Base-by-base conservation (phyloP, 352 stramenopile genomes). In the Pythium aphanidermatum region DNA sequence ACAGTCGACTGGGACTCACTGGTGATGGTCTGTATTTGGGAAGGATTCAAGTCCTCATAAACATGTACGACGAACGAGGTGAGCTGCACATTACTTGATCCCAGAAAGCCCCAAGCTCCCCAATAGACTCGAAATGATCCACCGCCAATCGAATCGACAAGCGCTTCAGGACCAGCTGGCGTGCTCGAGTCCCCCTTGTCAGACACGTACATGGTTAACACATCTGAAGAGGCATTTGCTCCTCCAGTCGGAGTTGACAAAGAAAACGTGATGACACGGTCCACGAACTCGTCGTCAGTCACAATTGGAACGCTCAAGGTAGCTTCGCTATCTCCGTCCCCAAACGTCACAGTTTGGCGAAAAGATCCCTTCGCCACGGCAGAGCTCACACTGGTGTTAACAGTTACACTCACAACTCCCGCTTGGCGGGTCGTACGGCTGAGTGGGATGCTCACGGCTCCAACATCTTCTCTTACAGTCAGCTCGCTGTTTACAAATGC, bases 161-260 rank as follows among this genome's bases (percentile, higher is more conserved):
- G 13, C 1, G 68, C 12, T 20, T 21, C 10, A 10, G 66, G 61
- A 10, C 26, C 46, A n/a, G 58, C 67, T 24, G 72, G 56, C 10
- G 64, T 25, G 43, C 72, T 73, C n/a, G 70, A 26, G 21, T 75
- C 64, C 3, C 69, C 67, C 47, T 64, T 55, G 33, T 81, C 69
- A 4, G 45, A 6, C 17, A 84, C 47, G 6, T 29, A 34, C 9
- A 81, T 24, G 0, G 41, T 60, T 39, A 68, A 52, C 8, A 28
- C 45, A 13, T 40, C 33, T 8, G 29, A 24, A 12, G 30, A 53
- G 0, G 59, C 24, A 19, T 37, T 50, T 11, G 55, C 55, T 13
- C 63, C 65, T 23, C 49, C 46, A 0, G 65, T 74, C 5, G 58
- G 29, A 26, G 63, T 61, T 1, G 31, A 58, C 3, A 83, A 44